These are phyloP conservation scores for Tulasnella sp. DNA, from an alignment of 768 basidiomycete genomes.

Conservation along the genomic window DNA sequence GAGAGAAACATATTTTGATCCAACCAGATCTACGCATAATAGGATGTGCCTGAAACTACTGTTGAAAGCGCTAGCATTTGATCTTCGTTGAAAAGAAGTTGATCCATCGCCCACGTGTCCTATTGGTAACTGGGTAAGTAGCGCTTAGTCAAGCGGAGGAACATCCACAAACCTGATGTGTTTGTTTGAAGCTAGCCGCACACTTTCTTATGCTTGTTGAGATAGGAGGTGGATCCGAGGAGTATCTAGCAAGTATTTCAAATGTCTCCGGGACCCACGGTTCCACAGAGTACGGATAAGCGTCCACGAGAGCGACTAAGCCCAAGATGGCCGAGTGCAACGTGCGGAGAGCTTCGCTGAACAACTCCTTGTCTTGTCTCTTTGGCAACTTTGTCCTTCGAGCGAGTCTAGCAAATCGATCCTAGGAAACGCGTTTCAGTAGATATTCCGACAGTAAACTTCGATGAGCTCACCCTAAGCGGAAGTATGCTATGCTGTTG, in stretches of 20 bases:
- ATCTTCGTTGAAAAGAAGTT: conserved; percentile 72
- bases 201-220: conserved; percentile 72
- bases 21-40: conserved; percentile 46
- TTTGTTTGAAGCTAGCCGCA: conserved; percentile 67
- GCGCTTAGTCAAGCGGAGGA: conserved; percentile 7
- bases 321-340: conserved; percentile 60
- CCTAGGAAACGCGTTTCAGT: conserved; percentile 31
- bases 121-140: conserved; percentile 25
- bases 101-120: conserved; percentile 85
- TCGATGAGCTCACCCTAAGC: conserved; percentile 48
- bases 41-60: conserved; percentile 73
- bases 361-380: conserved; percentile 47
- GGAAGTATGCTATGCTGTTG: conserved; percentile 75
- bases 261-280: conserved; percentile 27
- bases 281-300: conserved; percentile 45
- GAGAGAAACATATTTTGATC: too few species aligned
- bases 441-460: conserved; percentile 7
- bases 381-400: conserved; percentile 50
- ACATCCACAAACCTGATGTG: conserved; percentile 41
- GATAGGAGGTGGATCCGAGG: conserved; percentile 39
- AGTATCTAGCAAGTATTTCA: conserved; percentile 27
- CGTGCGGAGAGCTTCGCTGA: conserved; percentile 56
- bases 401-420: conserved; percentile 60
- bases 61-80: conserved; percentile 71
- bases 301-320: conserved; percentile 37